These are phyloP conservation scores for Fusarium sp. DNA, from an alignment of 2,329 filamentous ascomycete genomes.

Conservation along the genomic window DNA sequence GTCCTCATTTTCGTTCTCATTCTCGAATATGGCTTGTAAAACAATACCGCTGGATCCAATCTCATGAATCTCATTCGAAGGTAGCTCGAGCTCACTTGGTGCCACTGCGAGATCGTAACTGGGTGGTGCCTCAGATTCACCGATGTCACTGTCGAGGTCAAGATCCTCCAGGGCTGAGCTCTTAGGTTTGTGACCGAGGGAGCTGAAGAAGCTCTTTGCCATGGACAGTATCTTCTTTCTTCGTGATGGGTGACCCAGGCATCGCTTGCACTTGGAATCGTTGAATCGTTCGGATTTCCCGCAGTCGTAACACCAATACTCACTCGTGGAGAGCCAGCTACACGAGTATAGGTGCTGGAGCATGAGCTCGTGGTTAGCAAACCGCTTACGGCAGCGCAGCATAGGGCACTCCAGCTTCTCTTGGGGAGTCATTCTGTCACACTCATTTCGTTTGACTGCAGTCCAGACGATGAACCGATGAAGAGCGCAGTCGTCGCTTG, in stretches of 20 bases:
- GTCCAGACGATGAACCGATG: constrained; percentile 67
- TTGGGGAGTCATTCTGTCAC: constrained; percentile 55
- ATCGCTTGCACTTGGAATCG: constrained; percentile 60
- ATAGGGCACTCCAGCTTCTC: constrained; percentile 63
- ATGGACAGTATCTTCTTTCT: constrained; percentile 61
- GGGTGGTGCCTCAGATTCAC: constrained; percentile 53
- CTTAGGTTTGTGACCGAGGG: constrained; percentile 59
- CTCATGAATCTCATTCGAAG: constrained; percentile 61
- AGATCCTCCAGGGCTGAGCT: constrained; percentile 39
- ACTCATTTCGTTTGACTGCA: constrained; percentile 63
- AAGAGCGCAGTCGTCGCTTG: constrained; percentile 60
- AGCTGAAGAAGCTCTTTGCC: constrained; percentile 64
- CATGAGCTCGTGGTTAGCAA: constrained; percentile 63
- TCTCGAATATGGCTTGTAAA: constrained; percentile 44
- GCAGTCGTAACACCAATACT: constrained; percentile 67
- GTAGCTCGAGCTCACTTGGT: constrained; percentile 53
- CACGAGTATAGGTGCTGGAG: constrained; percentile 62
- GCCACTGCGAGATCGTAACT: constrained; percentile 56
- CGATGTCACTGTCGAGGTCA: constrained; percentile 44
- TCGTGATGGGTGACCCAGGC: constrained; percentile 60
- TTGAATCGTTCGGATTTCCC: constrained; percentile 61
- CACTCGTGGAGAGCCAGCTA: constrained; percentile 57
- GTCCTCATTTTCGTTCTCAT: constrained; percentile 11
- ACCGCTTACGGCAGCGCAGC: constrained; percentile 59
- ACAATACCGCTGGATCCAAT: constrained; percentile 60